Evolutionary conservation across 2,329 filamentous ascomycete genomes (phyloP), one percentile per base, ranked within the genome.

Genomic region (Scortechinia acanthostroma): DNA sequence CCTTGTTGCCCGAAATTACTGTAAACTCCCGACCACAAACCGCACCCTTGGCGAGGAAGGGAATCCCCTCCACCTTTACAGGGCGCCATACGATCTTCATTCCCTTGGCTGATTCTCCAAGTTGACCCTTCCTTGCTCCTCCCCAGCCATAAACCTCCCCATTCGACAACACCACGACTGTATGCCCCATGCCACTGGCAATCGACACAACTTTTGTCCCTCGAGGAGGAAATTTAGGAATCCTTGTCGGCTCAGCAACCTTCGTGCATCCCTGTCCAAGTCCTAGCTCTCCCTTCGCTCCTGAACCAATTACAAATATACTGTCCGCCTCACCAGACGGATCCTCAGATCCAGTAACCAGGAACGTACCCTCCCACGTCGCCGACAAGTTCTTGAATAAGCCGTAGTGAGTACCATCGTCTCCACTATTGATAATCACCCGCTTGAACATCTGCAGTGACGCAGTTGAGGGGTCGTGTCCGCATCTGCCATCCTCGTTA

Each of bases 1-100:
- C 53, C 17, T 40, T 40, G 6, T 40, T 17, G 6, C 35, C 35
- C 10, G 17, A 19, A 19, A 40, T 19, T 15, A 74, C 74, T 2
- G 79, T 83, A 55, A 84, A 84, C 46, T 85, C 77, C 45, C 74
- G 70, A 3, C 80, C 81, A 55, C 79, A 82, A 0, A 70, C 68
- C 4, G 69, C 76, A 48, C 65, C 65, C 4, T 58, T 57, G 3
- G 69, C 73, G 35, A 6, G 17, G 35, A 40, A 40, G 6, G 53
- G 35, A 10, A 40, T 62, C 21, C 59, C 19, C 42, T 55, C 53
- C 23, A 80, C 57, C 56, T 55, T 68, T 4, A 61, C 55, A 4
- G 76, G 77, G n/a, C 43, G 50, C 68, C 68, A 74, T 2, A 67
- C 56, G 35, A 68, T 48, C 20, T 40, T 40, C 17, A 43, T 58